Conservation (phyloP, 257 asterid species). For the Buddleja alternifolia region DNA sequence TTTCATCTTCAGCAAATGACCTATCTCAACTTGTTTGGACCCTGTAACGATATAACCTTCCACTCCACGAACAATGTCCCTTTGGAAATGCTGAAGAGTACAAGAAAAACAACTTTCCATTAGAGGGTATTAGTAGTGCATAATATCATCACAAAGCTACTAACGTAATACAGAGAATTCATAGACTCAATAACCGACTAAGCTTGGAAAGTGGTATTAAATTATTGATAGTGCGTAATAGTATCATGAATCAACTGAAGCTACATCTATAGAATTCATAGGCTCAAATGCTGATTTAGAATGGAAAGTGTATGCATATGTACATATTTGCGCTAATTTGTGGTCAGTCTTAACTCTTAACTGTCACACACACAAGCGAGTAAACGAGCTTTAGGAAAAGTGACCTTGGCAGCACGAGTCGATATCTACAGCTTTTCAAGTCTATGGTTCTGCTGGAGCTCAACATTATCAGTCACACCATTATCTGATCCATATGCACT, state of each 20-base stretch:
- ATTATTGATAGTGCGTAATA: no score
- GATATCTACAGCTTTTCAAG: slow-evolving; percentile 70
- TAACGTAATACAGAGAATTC: neutral
- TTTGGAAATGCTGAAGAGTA: slow-evolving; percentile 64
- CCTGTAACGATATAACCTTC: slow-evolving; percentile 74
- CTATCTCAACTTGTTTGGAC: slow-evolving; percentile 76
- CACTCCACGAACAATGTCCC: slow-evolving; percentile 75
- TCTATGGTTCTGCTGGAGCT: slow-evolving; percentile 54
- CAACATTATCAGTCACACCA: slow-evolving; percentile 50
- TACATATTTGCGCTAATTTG: no score
- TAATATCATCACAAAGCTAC: neutral
- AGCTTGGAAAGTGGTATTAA: neutral
- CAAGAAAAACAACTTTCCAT: neutral
- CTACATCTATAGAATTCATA: neutral
- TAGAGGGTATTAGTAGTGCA: no score
- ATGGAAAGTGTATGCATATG: no score
- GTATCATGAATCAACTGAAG: no score
- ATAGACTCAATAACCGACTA: neutral
- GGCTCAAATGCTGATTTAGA: neutral
- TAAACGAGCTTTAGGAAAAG: neutral
- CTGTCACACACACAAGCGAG: neutral
- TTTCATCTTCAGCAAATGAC: slow-evolving; percentile 36
- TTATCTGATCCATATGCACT: slow-evolving; percentile 56
- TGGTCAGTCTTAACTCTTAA: no score
- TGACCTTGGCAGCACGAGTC: slow-evolving; percentile 83